Conservation (phyloP, 148 eudicot species). For the Rhododendron williamsianum region DNA sequence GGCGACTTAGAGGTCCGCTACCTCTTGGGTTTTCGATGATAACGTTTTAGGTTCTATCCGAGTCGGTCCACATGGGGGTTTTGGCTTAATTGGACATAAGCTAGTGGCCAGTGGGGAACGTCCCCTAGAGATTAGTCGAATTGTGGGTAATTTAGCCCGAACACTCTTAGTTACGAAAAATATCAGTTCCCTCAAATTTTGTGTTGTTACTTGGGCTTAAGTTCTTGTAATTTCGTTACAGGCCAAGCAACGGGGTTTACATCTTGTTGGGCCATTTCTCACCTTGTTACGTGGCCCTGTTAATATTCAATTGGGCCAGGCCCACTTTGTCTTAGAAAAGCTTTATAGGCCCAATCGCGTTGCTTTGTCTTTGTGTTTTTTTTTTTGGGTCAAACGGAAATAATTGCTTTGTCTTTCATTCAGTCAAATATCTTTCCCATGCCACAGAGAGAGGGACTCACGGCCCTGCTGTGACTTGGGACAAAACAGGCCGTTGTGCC, state of each 20-base stretch:
- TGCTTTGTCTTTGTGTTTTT: too few relatives aligned
- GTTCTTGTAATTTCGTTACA: neutral
- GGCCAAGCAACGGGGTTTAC: neutral
- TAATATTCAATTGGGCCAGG: neutral
- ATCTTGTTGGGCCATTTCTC: neutral
- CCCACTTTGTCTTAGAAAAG: neutral
- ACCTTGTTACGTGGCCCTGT: neutral
- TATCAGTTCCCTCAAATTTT: too few relatives aligned
- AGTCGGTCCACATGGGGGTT: neutral
- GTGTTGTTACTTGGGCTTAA: neutral
- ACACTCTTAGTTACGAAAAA: neutral
- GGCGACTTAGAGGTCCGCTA: neutral
- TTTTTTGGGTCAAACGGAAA: too few relatives aligned
- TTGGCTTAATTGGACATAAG: neutral
- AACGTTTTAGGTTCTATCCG: too few relatives aligned
- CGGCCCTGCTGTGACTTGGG: too few relatives aligned
- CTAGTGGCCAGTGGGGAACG: neutral
- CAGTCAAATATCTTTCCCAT: too few relatives aligned
- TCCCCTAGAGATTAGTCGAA: neutral
- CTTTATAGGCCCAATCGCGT: too few relatives aligned
- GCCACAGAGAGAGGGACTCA: too few relatives aligned
- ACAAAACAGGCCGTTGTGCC: too few relatives aligned
- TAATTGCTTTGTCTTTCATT: too few relatives aligned
- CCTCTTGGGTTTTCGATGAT: neutral
- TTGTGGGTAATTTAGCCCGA: neutral